Conservation (phyloP, 2,329 filamentous ascomycete genomes). For the Paracamarosporium sp. region DNA sequence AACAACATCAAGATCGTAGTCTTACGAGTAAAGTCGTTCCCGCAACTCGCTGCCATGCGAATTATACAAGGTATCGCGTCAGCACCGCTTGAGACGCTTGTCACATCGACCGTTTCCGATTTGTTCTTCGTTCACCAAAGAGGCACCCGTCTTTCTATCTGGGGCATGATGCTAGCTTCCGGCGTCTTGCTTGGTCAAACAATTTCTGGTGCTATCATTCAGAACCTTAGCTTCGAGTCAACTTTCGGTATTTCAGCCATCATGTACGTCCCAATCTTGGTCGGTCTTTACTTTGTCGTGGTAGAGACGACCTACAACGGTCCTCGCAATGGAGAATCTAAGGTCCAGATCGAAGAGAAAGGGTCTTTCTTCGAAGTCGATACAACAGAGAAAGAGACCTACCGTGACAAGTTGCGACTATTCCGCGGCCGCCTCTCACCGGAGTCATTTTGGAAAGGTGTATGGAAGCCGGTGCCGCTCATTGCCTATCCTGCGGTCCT, state of each 20-base stretch:
- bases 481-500: constrained; percentile 85
- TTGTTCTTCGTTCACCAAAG: constrained; percentile 88
- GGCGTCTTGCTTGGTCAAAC: constrained; percentile 53
- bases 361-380: constrained; percentile 25
- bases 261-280: constrained; percentile 50
- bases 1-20: not conserved
- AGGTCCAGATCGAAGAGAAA: constrained; percentile 30
- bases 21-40: constrained; percentile 36
- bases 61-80: constrained; percentile 86
- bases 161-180: constrained; percentile 44
- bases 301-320: constrained; percentile 52
- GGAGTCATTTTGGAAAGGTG: constrained; percentile 43
- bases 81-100: constrained; percentile 87
- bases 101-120: constrained; percentile 89
- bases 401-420: constrained; percentile 30
- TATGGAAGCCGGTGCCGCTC: constrained; percentile 72
- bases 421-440: constrained; percentile 37
- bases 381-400: constrained; percentile 28
- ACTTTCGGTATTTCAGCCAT: constrained; percentile 53
- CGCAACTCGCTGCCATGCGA: constrained; percentile 59
- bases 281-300: constrained; percentile 54
- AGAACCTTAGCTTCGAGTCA: constrained; percentile 49
- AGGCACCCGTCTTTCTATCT: constrained; percentile 84
- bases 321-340: constrained; percentile 23
- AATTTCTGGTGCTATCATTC: constrained; percentile 51